A percentile compares a stretch with the other conserved stretches of the same genome.
Conservation (phyloP, 1,284 basidiomycete species). For the Ganoderma sinense region DNA sequence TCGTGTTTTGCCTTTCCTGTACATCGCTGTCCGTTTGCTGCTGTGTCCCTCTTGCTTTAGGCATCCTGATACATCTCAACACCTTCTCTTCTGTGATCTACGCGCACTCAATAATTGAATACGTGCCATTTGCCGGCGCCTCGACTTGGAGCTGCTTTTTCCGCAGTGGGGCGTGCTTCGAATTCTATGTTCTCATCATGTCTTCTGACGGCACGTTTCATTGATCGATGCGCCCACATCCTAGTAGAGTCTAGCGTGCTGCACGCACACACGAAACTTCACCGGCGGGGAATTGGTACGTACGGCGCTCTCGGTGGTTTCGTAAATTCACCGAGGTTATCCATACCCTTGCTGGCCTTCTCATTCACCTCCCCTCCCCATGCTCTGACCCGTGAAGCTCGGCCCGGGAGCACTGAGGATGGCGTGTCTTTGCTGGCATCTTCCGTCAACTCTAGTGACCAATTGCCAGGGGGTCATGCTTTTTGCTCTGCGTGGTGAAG, state of each 20-base stretch:
- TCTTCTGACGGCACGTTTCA: not conserved
- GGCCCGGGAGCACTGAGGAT: not conserved
- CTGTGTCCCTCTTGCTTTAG: slow-evolving; percentile 18
- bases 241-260: not conserved
- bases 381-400: not conserved
- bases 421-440: not conserved
- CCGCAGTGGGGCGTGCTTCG: not conserved
- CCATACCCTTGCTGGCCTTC: not conserved
- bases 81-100: not conserved
- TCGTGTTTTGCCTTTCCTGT: not conserved
- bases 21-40: slow-evolving; percentile 17
- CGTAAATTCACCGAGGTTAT: not conserved
- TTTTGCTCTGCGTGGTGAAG: too few species aligned
- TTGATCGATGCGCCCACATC: not conserved
- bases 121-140: not conserved
- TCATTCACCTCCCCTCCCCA: not conserved
- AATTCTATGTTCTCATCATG: not conserved
- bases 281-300: not conserved
- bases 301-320: not conserved
- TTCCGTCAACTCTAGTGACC: not conserved
- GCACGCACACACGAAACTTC: not conserved
- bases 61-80: not conserved
- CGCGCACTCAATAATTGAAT: not conserved
- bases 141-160: not conserved
- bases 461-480: too few species aligned